These are phyloP conservation scores for Maudiozyma bulderi DNA, from an alignment of 805 yeast genomes.

Conservation along the genomic window DNA sequence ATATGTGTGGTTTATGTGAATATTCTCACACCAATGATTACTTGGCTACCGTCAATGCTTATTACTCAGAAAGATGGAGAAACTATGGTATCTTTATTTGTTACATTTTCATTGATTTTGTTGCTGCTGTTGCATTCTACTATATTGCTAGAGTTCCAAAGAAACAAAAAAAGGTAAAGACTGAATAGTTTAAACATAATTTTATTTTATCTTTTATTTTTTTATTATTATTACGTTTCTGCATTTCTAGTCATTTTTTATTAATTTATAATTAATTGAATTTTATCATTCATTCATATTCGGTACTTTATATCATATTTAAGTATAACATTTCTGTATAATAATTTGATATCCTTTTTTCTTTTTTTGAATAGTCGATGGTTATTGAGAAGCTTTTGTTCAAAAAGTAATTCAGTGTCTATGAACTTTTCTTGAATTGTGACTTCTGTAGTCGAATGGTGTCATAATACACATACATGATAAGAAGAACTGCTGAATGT, in stretches of 20 bases:
- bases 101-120: conserved; percentile 38
- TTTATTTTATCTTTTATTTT: not conserved
- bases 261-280: conserved; percentile 1
- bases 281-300: not conserved
- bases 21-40: conserved; percentile 47
- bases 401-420: too few relatives aligned
- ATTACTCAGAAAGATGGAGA: conserved; percentile 41
- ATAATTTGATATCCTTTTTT: not conserved
- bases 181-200: not conserved
- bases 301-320: not conserved
- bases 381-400: too few relatives aligned
- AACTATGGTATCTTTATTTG: conserved; percentile 49
- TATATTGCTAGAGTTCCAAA: conserved; percentile 73
- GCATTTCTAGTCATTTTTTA: conserved; percentile 1
- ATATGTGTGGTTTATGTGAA: conserved; percentile 49
- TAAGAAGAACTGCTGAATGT: too few relatives aligned
- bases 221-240: not conserved
- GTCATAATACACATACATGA: too few relatives aligned
- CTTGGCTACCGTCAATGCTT: conserved; percentile 38
- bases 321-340: conserved; percentile 1
- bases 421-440: too few relatives aligned
- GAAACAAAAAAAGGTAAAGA: conserved; percentile 9
- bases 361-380: not conserved
- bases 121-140: conserved; percentile 38
- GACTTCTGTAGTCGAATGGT: too few relatives aligned